Conservation (phyloP, 306 rosid species). For the Dalbergia cultrata region DNA sequence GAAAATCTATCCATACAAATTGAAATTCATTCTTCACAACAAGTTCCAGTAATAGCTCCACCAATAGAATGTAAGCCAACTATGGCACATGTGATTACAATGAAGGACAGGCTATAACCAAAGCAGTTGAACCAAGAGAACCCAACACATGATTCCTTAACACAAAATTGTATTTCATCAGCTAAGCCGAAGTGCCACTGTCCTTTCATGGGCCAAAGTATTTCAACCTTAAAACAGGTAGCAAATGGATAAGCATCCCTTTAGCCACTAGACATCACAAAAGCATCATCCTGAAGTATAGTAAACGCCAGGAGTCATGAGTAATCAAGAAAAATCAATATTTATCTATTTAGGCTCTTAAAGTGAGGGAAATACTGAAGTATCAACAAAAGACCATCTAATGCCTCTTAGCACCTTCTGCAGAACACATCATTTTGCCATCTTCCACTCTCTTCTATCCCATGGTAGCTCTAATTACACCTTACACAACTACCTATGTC, state of each 20-base stretch:
- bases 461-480: slow-evolving; percentile 22
- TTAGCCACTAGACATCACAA: background rate
- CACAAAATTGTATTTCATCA: background rate
- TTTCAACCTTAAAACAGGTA: slow-evolving; percentile 18
- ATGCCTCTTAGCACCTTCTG: background rate
- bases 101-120: background rate
- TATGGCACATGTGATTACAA: slow-evolving; percentile 7
- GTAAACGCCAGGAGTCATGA: background rate
- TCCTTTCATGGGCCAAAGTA: slow-evolving; percentile 33
- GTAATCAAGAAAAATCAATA: background rate
- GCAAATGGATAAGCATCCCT: slow-evolving; percentile 15
- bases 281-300: slow-evolving; percentile 25
- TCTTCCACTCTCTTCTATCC: background rate
- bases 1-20: slow-evolving; percentile 11
- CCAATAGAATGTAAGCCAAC: slow-evolving; percentile 25
- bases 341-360: background rate
- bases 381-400: slow-evolving; percentile 8
- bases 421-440: background rate
- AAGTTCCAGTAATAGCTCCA: slow-evolving; percentile 18
- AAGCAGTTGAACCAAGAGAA: slow-evolving; percentile 23
- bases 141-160: slow-evolving; percentile 13
- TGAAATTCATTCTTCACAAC: slow-evolving; percentile 5
- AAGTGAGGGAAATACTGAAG: background rate
- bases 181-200: background rate
- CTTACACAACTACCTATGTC: slow-evolving; percentile 32